Conservation (phyloP, 116 monocot species). For the Dioscorea cayenensis region DNA sequence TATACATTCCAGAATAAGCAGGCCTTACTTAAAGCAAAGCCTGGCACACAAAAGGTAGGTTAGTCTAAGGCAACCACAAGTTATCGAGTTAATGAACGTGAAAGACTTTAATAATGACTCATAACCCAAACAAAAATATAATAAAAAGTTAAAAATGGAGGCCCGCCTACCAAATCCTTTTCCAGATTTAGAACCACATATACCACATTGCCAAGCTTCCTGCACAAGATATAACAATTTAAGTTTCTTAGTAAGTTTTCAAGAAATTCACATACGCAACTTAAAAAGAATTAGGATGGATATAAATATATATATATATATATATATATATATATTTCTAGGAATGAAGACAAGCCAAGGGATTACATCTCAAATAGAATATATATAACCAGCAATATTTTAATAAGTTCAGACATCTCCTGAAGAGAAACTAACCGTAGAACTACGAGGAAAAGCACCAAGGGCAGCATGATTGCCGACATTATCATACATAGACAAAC, state of each 20-base stretch:
- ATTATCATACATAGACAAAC: slow-evolving; percentile 74
- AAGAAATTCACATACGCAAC: not conserved
- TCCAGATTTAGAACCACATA: slow-evolving; percentile 76
- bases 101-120: too few species aligned
- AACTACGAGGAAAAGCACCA: slow-evolving; percentile 67
- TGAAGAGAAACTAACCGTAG: slow-evolving; percentile 45
- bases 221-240: slow-evolving; percentile 19
- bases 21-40: too few species aligned
- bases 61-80: too few species aligned
- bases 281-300: too few species aligned
- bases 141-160: not conserved
- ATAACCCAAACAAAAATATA: too few species aligned
- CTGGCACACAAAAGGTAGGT: too few species aligned
- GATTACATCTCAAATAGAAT: not conserved
- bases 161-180: slow-evolving; percentile 87
- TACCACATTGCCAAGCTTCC: slow-evolving; percentile 88
- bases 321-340: too few species aligned
- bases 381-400: not conserved
- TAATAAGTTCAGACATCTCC: not conserved
- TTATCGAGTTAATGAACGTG: too few species aligned
- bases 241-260: not conserved
- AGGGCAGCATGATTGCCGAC: slow-evolving; percentile 54
- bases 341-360: not conserved
- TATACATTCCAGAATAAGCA: too few species aligned
- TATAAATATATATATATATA: too few species aligned